Conservation (phyloP, 2,329 filamentous ascomycete species). For the Aspergillus latus region DNA sequence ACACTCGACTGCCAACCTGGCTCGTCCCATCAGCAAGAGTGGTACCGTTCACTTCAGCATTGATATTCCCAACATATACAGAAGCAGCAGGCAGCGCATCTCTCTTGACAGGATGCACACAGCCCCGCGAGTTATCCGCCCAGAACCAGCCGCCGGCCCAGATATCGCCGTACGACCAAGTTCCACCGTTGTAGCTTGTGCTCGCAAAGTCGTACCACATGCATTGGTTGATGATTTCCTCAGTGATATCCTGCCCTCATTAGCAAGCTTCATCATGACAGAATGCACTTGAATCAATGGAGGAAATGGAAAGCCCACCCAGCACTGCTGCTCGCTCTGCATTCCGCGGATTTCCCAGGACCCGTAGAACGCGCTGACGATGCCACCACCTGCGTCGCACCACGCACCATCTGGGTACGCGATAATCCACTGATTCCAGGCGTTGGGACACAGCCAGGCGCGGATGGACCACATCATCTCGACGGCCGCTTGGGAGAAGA, state of each 20-base stretch:
- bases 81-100: background rate
- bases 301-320: background rate
- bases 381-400: conserved; percentile 12
- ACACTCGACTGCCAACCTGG: background rate
- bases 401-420: conserved; percentile 10
- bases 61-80: too few species aligned
- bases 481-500: conserved; percentile 6
- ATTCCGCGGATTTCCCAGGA: conserved; percentile 6
- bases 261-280: background rate
- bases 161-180: conserved; percentile 9
- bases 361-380: conserved; percentile 10
- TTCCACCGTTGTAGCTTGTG: conserved; percentile 11
- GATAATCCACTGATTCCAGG: conserved; percentile 8
- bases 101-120: conserved; percentile 11
- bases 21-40: background rate
- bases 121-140: conserved; percentile 8
- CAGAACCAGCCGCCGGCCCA: conserved; percentile 15
- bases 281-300: background rate
- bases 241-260: conserved; percentile 9
- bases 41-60: background rate
- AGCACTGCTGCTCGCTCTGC: conserved; percentile 13
- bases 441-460: conserved; percentile 11
- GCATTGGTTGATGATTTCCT: conserved; percentile 16
- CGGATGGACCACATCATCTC: conserved; percentile 17
- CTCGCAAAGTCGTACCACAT: conserved; percentile 13